Conservation (phyloP, 2,329 filamentous ascomycete species). For the Fusarium udum region DNA sequence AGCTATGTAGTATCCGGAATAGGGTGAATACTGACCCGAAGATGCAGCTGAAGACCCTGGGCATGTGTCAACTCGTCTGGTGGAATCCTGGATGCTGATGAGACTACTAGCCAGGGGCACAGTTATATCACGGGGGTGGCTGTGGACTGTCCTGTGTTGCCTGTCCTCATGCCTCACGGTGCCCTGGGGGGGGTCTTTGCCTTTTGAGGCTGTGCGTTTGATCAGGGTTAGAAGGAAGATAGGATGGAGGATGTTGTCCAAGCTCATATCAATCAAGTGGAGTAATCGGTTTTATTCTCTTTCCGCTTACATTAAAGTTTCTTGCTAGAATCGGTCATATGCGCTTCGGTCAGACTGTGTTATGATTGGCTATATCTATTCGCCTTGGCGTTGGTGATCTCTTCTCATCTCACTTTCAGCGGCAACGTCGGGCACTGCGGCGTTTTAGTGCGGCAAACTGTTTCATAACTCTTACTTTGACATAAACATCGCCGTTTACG, state of each 20-base stretch:
- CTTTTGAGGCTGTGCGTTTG: slow-evolving; percentile 16
- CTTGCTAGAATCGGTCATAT: neutral
- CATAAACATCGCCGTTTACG: neutral
- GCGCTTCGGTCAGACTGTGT: neutral
- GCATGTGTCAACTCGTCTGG: slow-evolving; percentile 1
- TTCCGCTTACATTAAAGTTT: slow-evolving; percentile 6
- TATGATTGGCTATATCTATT: neutral
- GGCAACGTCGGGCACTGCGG: neutral
- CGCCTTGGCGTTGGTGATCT: neutral
- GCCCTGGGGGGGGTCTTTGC: neutral
- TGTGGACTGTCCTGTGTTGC: slow-evolving; percentile 4
- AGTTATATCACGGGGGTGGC: slow-evolving; percentile 10
- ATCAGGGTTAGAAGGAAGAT: slow-evolving; percentile 5
- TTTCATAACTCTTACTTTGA: neutral
- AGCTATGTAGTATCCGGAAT: neutral
- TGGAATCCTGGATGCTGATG: neutral
- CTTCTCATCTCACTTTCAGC: neutral
- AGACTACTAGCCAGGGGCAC: slow-evolving; percentile 2
- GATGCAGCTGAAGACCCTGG: neutral
- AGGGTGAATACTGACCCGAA: neutral
- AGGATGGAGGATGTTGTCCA: neutral
- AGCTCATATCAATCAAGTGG: neutral
- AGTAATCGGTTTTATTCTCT: neutral
- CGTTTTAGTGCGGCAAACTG: neutral
- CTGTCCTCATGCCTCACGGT: neutral